Percentiles rank a stretch among this genome's conserved stretches.
These are phyloP conservation scores for Hygrophorus russula DNA, from an alignment of 768 basidiomycete genomes.

Conservation along the genomic window DNA sequence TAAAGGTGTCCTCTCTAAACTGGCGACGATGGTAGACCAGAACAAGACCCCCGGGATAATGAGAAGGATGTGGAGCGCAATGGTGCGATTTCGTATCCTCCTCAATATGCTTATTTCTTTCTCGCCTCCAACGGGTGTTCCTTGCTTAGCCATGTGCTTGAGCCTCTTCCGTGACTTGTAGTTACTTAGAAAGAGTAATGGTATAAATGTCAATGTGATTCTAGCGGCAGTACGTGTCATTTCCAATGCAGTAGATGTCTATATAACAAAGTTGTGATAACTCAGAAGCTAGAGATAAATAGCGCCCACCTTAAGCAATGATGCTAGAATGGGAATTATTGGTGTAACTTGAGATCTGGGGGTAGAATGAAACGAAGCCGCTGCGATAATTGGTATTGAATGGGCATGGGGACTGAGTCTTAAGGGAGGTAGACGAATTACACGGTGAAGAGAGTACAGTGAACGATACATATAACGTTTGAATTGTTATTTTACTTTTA, in stretches of 20 bases:
- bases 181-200: slow-evolving; percentile 53
- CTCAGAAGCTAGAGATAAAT: background rate
- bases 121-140: slow-evolving; percentile 40
- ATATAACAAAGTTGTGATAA: slow-evolving; percentile 2
- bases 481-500: too few species aligned
- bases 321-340: background rate
- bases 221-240: slow-evolving; percentile 59
- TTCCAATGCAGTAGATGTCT: slow-evolving; percentile 71
- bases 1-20: slow-evolving; percentile 67
- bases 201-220: slow-evolving; percentile 66
- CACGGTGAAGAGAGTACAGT: too few species aligned
- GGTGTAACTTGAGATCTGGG: slow-evolving; percentile 21
- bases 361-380: slow-evolving; percentile 31
- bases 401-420: background rate
- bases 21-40: slow-evolving; percentile 60
- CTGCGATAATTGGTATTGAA: background rate
- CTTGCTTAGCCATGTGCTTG: slow-evolving; percentile 38
- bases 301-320: background rate
- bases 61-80: slow-evolving; percentile 42
- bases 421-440: too few species aligned
- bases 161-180: slow-evolving; percentile 39
- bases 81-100: slow-evolving; percentile 36
- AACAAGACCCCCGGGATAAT: slow-evolving; percentile 52
- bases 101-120: slow-evolving; percentile 36
- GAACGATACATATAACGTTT: too few species aligned